Evolutionary conservation across 768 basidiomycete species (phyloP).

Genomic region (Tulasnella sp.): DNA sequence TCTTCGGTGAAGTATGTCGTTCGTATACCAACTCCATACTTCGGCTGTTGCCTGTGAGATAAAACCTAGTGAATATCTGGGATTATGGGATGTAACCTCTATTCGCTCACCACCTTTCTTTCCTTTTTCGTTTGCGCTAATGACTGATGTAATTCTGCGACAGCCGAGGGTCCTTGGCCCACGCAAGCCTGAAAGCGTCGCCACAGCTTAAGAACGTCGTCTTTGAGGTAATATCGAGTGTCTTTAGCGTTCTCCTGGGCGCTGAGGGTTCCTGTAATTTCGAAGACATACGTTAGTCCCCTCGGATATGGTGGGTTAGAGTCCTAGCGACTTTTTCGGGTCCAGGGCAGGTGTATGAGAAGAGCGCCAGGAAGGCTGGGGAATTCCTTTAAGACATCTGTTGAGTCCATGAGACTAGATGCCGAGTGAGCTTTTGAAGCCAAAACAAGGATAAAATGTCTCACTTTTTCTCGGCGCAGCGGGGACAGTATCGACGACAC

Average conservation of each 20-base stretch:
- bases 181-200: background rate
- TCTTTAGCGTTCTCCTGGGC: background rate
- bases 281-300: background rate
- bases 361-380: background rate
- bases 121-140: too few relatives aligned
- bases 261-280: background rate
- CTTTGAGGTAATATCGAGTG: background rate
- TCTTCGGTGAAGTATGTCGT: background rate
- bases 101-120: too few relatives aligned
- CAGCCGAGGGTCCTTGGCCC: background rate
- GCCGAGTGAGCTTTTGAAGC: too few relatives aligned
- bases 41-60: background rate
- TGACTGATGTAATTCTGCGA: background rate
- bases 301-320: background rate
- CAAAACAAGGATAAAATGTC: too few relatives aligned
- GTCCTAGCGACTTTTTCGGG: background rate
- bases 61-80: too few relatives aligned
- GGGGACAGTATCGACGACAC: background rate
- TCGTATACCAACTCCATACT: background rate
- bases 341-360: background rate
- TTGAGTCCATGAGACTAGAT: background rate
- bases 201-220: background rate
- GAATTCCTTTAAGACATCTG: background rate
- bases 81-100: too few relatives aligned
- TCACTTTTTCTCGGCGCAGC: background rate